Conservation (phyloP, 192 early-diverging fungal species). For the Coemansia sp. region DNA sequence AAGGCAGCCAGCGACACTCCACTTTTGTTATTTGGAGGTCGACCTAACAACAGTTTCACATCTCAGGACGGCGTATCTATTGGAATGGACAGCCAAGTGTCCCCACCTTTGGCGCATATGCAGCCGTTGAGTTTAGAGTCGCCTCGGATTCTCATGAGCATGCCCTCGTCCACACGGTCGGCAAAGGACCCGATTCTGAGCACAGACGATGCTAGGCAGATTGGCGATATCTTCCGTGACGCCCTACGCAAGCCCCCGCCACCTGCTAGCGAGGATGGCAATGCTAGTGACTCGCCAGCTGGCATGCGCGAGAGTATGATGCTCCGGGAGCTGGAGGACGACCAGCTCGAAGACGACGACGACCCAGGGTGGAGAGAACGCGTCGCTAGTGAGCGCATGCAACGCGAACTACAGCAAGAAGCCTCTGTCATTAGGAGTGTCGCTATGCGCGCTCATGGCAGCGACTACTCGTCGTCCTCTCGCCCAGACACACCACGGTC, state of each 20-base stretch:
- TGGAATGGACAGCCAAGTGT: constrained; percentile 17
- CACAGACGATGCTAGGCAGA: constrained; percentile 46
- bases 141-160: constrained; percentile 46
- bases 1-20: constrained; percentile 40
- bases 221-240: constrained; percentile 52
- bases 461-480: constrained; percentile 41
- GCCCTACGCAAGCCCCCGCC: constrained; percentile 48
- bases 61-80: constrained; percentile 32
- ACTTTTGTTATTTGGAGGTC: constrained; percentile 33
- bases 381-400: constrained; percentile 54
- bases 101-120: constrained; percentile 16
- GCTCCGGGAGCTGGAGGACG: constrained; percentile 22
- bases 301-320: constrained; percentile 15
- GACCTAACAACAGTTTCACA: constrained; percentile 42
- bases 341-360: constrained; percentile 30
- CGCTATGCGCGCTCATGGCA: constrained; percentile 46
- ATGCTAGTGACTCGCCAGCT: constrained; percentile 15
- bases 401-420: constrained; percentile 46
- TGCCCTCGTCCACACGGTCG: constrained; percentile 37
- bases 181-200: constrained; percentile 23
- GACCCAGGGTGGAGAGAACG: constrained; percentile 51
- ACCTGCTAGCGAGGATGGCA: constrained; percentile 33
- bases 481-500: constrained; percentile 28
- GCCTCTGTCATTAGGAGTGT: constrained; percentile 45
- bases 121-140: constrained; percentile 44